Conservation (phyloP, 208 protist genomes). For the Trypanosomatidae sp. region DNA sequence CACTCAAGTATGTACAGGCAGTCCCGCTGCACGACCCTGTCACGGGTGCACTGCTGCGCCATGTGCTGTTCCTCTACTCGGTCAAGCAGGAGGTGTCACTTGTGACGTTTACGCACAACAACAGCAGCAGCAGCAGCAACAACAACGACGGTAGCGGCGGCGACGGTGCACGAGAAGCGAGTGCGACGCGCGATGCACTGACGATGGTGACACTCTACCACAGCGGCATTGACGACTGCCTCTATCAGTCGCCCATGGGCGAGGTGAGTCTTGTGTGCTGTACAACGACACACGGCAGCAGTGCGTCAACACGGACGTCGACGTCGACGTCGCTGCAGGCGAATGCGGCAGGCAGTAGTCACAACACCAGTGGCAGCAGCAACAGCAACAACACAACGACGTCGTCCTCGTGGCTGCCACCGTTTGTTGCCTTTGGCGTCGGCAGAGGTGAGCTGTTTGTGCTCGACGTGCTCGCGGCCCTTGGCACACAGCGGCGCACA, state of each 20-base stretch:
- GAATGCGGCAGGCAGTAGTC: too few relatives aligned
- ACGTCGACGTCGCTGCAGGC: too few relatives aligned
- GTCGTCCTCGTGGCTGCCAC: conserved; percentile 4
- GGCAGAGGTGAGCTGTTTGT: conserved; percentile 35
- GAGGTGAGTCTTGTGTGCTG: conserved; percentile 40
- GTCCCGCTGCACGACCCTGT: conserved; percentile 26
- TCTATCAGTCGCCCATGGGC: conserved; percentile 40
- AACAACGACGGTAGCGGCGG: not conserved
- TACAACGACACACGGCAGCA: conserved; percentile 7
- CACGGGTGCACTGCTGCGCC: conserved; percentile 9
- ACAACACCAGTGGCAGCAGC: too few relatives aligned
- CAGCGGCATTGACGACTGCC: conserved; percentile 24
- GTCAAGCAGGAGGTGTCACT: conserved; percentile 63
- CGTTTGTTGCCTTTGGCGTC: conserved; percentile 54
- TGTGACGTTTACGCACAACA: conserved; percentile 14
- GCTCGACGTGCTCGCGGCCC: conserved; percentile 44
- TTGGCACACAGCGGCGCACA: conserved; percentile 9
- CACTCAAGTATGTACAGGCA: conserved; percentile 49
- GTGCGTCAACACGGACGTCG: not conserved
- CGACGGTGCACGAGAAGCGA: not conserved
- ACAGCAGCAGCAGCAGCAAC: not conserved
- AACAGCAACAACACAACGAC: too few relatives aligned
- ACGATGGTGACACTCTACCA: conserved; percentile 47
- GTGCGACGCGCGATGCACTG: conserved; percentile 2
- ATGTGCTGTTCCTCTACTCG: conserved; percentile 67